Evolutionary conservation across 225 moss, liverwort and hornwort species (phyloP), one percentile per base, ranked within the genome.

Genomic region (Straminergon stramineum): DNA sequence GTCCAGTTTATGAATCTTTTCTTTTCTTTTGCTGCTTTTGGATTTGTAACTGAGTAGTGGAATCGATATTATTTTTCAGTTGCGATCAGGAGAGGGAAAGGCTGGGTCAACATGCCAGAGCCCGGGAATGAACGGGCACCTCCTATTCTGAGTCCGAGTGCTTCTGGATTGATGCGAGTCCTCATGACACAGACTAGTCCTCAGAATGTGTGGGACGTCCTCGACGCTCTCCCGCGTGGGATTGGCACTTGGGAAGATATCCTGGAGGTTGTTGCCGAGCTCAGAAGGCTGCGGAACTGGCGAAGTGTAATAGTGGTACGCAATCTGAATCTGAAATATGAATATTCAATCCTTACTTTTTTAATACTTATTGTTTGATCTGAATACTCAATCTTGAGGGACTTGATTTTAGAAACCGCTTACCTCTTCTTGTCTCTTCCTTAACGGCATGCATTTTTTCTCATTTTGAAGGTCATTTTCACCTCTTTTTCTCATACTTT

Each of bases 81-180:
- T 61, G 90, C 88, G 68, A 94, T 94, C 71, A 91, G 92, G 90
- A 94, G 90, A 87, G 94, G 95, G 85, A 96, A 94, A 88, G 96
- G 97, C 58, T 99, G 99, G 97, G 89, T 94, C n/a, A 94, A 93
- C 56, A 93, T 91, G 89, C 94, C 96, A 19, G 96, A 95, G 90
- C 89, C 93, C 31, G 92, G 93, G 56, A 89, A 90, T 68, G 92
- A 93, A 55, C 88, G 95, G 41, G 90, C 94, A 55, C 93, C 94
- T 87, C 91, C 93, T 83, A 91, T 95, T 31, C 89, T 97, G 90
- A 97, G 94, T 87, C 99, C 96, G 37, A 84, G 88, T 91, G 96
- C 97, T 86, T 92, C 94, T 48, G 90, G 77, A 65, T 87, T 99
- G 57, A 92, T 96, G 80, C 95, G 99, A 48, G 92, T 52, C 53